phyloP scores from a whole-genome alignment of 768 basidiomycete species.

The Trametes maxima region DNA sequence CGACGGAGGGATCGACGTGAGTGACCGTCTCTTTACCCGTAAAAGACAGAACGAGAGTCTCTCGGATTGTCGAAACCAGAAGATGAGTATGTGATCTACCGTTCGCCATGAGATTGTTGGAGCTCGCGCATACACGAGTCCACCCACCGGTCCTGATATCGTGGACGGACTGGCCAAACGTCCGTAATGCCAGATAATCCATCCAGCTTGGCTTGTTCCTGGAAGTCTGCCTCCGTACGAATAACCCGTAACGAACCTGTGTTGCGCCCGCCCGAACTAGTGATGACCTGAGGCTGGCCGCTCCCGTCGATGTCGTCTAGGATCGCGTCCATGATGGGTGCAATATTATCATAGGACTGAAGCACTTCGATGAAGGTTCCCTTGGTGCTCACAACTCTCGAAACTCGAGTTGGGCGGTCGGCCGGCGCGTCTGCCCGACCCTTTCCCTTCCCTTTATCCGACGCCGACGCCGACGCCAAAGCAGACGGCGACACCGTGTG shows the following conservation, averaged over 20 bases:
- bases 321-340: conserved; percentile 82
- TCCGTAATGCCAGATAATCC: conserved; percentile 58
- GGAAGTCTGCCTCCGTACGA: conserved; percentile 80
- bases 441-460: conserved; percentile 42
- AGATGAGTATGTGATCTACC: conserved; percentile 56
- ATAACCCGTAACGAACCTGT: conserved; percentile 78
- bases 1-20: conserved; percentile 37
- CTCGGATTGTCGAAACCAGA: conserved; percentile 59
- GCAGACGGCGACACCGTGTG: conserved; percentile 41
- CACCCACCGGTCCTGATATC: conserved; percentile 53
- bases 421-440: conserved; percentile 35
- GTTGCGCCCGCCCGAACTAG: conserved; percentile 81
- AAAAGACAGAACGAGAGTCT: conserved; percentile 57
- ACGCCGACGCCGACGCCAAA: conserved; percentile 27
- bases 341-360: conserved; percentile 73
- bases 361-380: conserved; percentile 65
- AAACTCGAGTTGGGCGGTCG: conserved; percentile 40
- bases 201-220: conserved; percentile 58
- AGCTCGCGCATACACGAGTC: background rate
- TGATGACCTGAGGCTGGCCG: conserved; percentile 81
- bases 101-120: background rate
- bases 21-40: conserved; percentile 47
- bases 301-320: conserved; percentile 71
- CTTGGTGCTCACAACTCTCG: conserved; percentile 50
- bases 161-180: conserved; percentile 62